A percentile compares a stretch with the other conserved stretches of the same genome.
These are phyloP conservation scores for Mycena metata DNA, from an alignment of 768 basidiomycete species.

Conservation along the genomic window DNA sequence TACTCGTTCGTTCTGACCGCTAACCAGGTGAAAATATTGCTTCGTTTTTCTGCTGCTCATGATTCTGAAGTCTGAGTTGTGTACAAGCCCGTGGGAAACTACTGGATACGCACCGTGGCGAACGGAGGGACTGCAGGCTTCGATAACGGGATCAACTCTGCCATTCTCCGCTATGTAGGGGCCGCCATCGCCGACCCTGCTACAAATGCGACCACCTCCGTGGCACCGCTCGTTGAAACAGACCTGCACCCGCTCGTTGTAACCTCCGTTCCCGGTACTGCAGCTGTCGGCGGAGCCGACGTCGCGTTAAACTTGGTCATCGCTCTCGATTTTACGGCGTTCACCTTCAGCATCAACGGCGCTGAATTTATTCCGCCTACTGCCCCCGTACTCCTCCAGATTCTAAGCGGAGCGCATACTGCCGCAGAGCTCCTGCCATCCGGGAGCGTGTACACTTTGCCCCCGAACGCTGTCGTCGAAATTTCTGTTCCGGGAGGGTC, in stretches of 20 bases:
- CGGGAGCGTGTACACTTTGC: background rate
- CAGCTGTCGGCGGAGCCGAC: constrained; percentile 55
- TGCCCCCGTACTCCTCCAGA: constrained; percentile 11
- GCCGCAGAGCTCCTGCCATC: constrained; percentile 21
- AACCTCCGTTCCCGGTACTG: constrained; percentile 47
- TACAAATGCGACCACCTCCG: constrained; percentile 47
- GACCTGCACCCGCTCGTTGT: constrained; percentile 42
- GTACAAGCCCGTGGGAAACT: constrained; percentile 48
- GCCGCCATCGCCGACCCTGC: constrained; percentile 48
- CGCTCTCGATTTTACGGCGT: background rate
- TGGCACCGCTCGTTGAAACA: constrained; percentile 46
- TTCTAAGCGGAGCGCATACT: constrained; percentile 39
- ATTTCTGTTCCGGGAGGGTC: constrained; percentile 42
- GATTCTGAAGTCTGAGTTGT: too few relatives aligned
- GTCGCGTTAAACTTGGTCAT: constrained; percentile 46
- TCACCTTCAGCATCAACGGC: constrained; percentile 19
- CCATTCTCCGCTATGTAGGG: constrained; percentile 56
- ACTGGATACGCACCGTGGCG: constrained; percentile 53
- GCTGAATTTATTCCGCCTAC: background rate
- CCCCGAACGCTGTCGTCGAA: constrained; percentile 11
- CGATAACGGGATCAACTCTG: constrained; percentile 55
- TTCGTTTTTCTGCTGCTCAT: too few relatives aligned
- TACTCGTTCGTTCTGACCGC: constrained; percentile 55
- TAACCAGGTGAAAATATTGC: constrained; percentile 42
- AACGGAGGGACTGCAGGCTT: constrained; percentile 33